These are phyloP conservation scores for Erythrobasidium hasegawianum DNA, from an alignment of 1,284 basidiomycete genomes.

Conservation along the genomic window DNA sequence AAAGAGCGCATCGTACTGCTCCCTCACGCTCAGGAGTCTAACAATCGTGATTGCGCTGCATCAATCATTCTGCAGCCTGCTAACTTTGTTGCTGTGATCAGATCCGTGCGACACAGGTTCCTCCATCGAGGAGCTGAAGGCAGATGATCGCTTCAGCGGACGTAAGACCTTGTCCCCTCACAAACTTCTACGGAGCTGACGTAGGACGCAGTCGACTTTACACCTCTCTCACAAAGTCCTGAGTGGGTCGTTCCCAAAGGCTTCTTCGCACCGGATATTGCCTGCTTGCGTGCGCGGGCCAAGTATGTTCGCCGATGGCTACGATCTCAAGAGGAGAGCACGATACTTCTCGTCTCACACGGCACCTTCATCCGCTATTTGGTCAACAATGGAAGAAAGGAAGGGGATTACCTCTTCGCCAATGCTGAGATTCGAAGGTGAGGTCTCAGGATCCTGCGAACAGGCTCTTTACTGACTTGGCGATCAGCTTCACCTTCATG, in stretches of 20 bases:
- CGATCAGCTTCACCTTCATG: slow-evolving; percentile 11
- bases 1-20: slow-evolving; percentile 8
- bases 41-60: slow-evolving; percentile 9
- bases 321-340: background rate
- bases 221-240: background rate
- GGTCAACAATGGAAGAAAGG: background rate
- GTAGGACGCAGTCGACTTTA: slow-evolving; percentile 10
- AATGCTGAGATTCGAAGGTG: slow-evolving; percentile 23
- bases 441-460: too few relatives aligned
- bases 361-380: slow-evolving; percentile 20
- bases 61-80: too few relatives aligned
- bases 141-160: background rate
- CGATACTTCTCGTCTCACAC: slow-evolving; percentile 22
- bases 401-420: slow-evolving; percentile 1
- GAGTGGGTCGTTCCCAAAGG: slow-evolving; percentile 16
- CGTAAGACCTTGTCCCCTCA: too few relatives aligned
- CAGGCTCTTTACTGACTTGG: background rate
- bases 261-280: slow-evolving; percentile 20
- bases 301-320: slow-evolving; percentile 30
- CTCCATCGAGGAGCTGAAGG: slow-evolving; percentile 1
- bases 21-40: slow-evolving; percentile 22
- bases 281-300: slow-evolving; percentile 16
- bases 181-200: too few relatives aligned
- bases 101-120: slow-evolving; percentile 21
- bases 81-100: too few relatives aligned